A percentile compares a stretch with the other conserved stretches of the same genome.
phyloP scores from a whole-genome alignment of 2,329 filamentous ascomycete genomes.

The Aspergillus hortae region DNA sequence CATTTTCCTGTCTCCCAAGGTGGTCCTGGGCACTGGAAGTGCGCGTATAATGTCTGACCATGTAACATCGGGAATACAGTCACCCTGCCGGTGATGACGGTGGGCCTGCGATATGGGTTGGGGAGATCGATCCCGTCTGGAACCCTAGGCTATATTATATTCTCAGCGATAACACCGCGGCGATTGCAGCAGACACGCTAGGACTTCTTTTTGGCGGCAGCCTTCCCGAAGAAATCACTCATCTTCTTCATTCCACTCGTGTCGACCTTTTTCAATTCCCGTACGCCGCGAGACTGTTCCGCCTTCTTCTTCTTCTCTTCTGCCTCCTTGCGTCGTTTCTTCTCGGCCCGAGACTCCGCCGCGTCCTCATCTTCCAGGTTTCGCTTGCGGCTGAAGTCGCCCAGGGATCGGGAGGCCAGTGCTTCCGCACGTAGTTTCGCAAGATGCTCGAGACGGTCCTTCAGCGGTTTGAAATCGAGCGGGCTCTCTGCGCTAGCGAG shows the following conservation, averaged over 20 bases:
- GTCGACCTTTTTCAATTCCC: conserved; percentile 83
- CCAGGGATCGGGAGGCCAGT: conserved; percentile 59
- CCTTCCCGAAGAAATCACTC: conserved; percentile 86
- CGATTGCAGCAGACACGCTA: conserved; percentile 9
- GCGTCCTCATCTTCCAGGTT: conserved; percentile 41
- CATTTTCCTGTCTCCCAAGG: too few species aligned
- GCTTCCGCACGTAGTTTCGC: conserved; percentile 68
- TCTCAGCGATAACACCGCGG: neutral
- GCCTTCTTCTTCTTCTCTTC: conserved; percentile 83
- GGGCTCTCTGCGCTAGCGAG: conserved; percentile 38
- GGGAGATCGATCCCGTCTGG: neutral
- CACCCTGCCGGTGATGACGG: too few species aligned
- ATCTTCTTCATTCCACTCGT: conserved; percentile 94
- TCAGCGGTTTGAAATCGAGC: conserved; percentile 67
- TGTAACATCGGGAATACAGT: too few species aligned
- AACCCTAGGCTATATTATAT: neutral
- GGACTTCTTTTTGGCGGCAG: conserved; percentile 32
- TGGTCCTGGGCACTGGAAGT: too few species aligned
- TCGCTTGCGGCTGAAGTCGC: conserved; percentile 44
- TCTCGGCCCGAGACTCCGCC: conserved; percentile 60
- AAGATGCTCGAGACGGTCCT: conserved; percentile 65
- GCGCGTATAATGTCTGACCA: too few species aligned
- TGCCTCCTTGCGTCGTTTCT: conserved; percentile 81
- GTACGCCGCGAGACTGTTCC: conserved; percentile 69
- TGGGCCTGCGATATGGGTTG: neutral